A percentile compares a stretch with the other conserved stretches of the same genome.
Conservation (phyloP, 2,329 filamentous ascomycete species). For the Bipolaris zeicola region DNA sequence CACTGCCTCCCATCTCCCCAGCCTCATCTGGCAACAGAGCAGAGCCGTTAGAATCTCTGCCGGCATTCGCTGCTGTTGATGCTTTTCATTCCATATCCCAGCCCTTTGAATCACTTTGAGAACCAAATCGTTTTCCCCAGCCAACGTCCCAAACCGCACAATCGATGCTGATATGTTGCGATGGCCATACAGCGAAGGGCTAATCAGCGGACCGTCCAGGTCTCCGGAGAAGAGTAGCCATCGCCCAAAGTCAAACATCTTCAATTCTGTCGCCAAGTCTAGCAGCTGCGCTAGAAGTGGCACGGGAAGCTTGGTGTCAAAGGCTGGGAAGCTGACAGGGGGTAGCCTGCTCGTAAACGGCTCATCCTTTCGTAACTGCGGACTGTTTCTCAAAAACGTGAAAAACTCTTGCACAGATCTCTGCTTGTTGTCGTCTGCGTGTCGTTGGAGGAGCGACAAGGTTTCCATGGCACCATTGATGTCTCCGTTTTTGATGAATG, state of each 20-base stretch:
- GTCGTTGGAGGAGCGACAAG: slow-evolving; percentile 46
- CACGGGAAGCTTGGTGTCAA: slow-evolving; percentile 53
- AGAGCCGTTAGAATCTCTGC: slow-evolving; percentile 47
- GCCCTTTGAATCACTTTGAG: slow-evolving; percentile 37
- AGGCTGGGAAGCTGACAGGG: slow-evolving; percentile 53
- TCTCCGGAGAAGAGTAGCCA: slow-evolving; percentile 61
- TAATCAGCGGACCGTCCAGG: slow-evolving; percentile 61
- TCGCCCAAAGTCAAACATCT: slow-evolving; percentile 56
- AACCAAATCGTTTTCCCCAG: slow-evolving; percentile 51
- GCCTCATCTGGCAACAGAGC: slow-evolving; percentile 51
- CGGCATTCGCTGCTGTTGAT: slow-evolving; percentile 37
- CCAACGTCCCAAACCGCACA: slow-evolving; percentile 60
- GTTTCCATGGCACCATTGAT: slow-evolving; percentile 47
- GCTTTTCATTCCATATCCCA: slow-evolving; percentile 22
- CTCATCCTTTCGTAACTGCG: slow-evolving; percentile 22
- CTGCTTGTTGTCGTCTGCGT: slow-evolving; percentile 53
- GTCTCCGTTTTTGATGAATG: slow-evolving; percentile 49
- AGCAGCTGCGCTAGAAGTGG: slow-evolving; percentile 58
- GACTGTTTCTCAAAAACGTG: slow-evolving; percentile 29
- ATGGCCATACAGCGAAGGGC: slow-evolving; percentile 52
- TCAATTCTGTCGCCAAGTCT: slow-evolving; percentile 55
- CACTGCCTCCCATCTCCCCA: slow-evolving; percentile 51
- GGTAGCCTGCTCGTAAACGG: slow-evolving; percentile 34
- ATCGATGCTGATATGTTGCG: slow-evolving; percentile 58
- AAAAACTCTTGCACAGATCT: slow-evolving; percentile 53